These are phyloP conservation scores for Pythium rhizo-oryzae DNA, from an alignment of 352 stramenopile species.

Conservation along the genomic window DNA sequence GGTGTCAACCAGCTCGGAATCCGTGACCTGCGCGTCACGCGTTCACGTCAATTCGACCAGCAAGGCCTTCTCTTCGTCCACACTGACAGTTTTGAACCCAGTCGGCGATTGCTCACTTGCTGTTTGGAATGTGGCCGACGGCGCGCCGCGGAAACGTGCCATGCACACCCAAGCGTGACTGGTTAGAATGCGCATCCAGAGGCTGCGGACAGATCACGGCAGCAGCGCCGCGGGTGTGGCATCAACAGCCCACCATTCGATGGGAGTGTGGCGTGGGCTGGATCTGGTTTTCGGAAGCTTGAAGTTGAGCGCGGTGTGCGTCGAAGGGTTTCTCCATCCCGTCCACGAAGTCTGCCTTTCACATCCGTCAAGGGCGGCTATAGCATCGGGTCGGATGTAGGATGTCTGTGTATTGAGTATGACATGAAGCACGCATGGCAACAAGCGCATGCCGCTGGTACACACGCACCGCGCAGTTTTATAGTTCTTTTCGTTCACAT, in stretches of 20 bases:
- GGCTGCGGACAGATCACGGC: too few relatives aligned
- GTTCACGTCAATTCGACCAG: constrained; percentile 14
- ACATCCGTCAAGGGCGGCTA: too few relatives aligned
- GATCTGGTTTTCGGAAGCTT: constrained; percentile 16
- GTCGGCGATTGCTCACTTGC: constrained; percentile 18
- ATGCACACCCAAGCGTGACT: background rate
- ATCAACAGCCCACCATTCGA: too few relatives aligned
- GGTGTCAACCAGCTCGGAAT: background rate
- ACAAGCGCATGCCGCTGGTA: too few relatives aligned
- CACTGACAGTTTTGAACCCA: constrained; percentile 3
- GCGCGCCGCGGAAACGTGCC: constrained; percentile 5
- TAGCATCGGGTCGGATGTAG: too few relatives aligned
- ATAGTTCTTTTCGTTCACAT: background rate
- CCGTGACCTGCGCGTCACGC: constrained; percentile 21
- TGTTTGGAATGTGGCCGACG: constrained; percentile 7
- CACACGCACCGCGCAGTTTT: too few relatives aligned
- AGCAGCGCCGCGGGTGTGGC: too few relatives aligned
- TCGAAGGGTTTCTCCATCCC: background rate
- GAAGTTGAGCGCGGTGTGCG: background rate
- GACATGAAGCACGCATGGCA: too few relatives aligned
- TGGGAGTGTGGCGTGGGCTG: background rate
- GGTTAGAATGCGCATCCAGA: too few relatives aligned
- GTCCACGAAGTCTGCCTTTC: too few relatives aligned
- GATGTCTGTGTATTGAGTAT: too few relatives aligned
- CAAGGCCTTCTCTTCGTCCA: background rate